Conservation (phyloP, 495 filamentous ascomycete species). For the Aspergillus ostianus region DNA sequence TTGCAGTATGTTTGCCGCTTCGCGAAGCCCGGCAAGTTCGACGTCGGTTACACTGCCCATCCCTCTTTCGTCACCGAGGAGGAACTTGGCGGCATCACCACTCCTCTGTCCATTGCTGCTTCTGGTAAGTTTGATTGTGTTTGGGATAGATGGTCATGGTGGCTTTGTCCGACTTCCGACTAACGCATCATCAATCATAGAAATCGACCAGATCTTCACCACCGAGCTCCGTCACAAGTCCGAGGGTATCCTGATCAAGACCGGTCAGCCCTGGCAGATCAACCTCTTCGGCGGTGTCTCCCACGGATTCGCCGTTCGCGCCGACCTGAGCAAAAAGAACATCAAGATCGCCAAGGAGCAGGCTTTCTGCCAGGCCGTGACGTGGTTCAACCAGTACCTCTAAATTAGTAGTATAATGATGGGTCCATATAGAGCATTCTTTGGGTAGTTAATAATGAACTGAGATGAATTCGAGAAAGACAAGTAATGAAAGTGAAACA, state of each 20-base stretch:
- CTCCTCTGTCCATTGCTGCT: constrained; percentile 73
- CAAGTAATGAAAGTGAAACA: not conserved
- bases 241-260: constrained; percentile 59
- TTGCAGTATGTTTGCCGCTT: constrained; percentile 43
- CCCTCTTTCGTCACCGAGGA: constrained; percentile 75
- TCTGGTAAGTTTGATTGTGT: constrained; percentile 48
- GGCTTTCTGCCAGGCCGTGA: constrained; percentile 76
- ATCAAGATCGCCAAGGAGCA: constrained; percentile 81
- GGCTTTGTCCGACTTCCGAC: not conserved
- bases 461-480: not conserved
- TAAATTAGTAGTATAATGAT: constrained; percentile 27
- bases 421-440: not conserved
- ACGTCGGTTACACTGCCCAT: constrained; percentile 73
- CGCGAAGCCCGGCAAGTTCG: constrained; percentile 47
- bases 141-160: not conserved
- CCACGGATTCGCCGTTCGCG: constrained; percentile 80
- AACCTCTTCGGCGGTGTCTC: constrained; percentile 71
- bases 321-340: constrained; percentile 57
- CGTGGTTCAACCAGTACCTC: constrained; percentile 69
- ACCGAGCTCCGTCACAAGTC: constrained; percentile 65
- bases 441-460: constrained; percentile 12
- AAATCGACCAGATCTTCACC: constrained; percentile 79
- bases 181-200: constrained; percentile 35
- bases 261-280: constrained; percentile 72
- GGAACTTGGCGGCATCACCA: constrained; percentile 68